Evolutionary conservation across 495 filamentous ascomycete species (phyloP), one percentile per base, ranked within the genome.

Genomic region (Podospora appendiculata): DNA sequence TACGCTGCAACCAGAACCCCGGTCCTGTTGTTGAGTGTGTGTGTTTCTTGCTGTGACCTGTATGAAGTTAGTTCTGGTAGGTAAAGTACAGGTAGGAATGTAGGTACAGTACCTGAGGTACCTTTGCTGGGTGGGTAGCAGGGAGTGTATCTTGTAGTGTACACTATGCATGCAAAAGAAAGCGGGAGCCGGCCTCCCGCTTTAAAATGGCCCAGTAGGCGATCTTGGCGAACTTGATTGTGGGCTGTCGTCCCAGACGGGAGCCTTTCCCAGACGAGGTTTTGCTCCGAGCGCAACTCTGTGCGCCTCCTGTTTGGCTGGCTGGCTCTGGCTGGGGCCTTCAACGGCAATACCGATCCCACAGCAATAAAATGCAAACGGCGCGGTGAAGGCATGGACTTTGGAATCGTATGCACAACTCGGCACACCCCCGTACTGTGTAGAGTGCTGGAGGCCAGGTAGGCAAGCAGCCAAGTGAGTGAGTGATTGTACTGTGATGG

Each of bases 141-240:
- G 56, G 54, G 52, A 56, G 51, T 32, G 55, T 52, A 51, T 36
- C 54, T 53, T 48, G 50, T 36, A n/a, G n/a, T 25, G 25, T 25
- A 25, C 5, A 5, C 25, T 2, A 25, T 60, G 56, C 63, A 61
- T 66, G 55, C 53, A 62, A 38, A 38, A 25, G 25, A 57, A 55
- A 40, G 64, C 62, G 64, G 64, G 62, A 63, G 49, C 61, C 61
- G 56, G 58, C 63, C 61, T 64, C 61, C 61, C 56, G 63, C 54
- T 61, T 57, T 61, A 53, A 52, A 54, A 45, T 58, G 60, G 56
- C 40, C 41, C 32, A 57, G 52, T 25, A 45, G 51, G 34, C 43
- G n/a, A 52, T 32, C 52, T 63, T 57, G 58, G 55, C 62, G 46
- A 44, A 38, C 53, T 51, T 38, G 25, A 13, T 32, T 7, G 36